Evolutionary conservation across 441 rosid species (phyloP), one percentile per base, ranked within the genome.

Genomic region (Codiaeum variegatum): DNA sequence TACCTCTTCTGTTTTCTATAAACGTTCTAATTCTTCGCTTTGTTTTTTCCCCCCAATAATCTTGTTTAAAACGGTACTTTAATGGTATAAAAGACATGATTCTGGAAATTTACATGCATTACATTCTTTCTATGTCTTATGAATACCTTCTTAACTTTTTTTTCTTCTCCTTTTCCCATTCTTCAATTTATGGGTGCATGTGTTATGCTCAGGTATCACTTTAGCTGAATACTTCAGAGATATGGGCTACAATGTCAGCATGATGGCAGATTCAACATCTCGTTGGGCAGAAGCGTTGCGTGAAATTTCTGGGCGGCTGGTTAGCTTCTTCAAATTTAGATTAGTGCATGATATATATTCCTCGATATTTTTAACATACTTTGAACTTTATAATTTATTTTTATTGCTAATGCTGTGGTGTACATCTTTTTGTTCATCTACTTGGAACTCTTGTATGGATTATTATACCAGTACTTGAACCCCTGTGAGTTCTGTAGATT

Each of bases 261-360:
- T 96, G 99, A 96, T 96, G 98, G 99, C 99, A 72, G 99, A 96
- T 87, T 96, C 98, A 63, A 96, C 99, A 36, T 96, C 99, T 76
- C 97, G 99, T 54, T 96, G 98, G 99, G 99, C 99, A 79, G 99
- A 96, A 87, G 99, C 99, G 79, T 82, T 91, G 90, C 97, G 97
- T 87, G 98, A 96, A 90, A 96, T 96, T 80, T 96, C 99, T 79
- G 99, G 98, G 75, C 98, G 99, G 3, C 84, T 96, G 98, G 98
- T 96, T 81, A 70, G 85, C 28, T 36, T 62, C 74, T 75, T 24
- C 18, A 29, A 44, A 9, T 59, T 68, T 71, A 7, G 36, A 49
- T 59, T 52, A 21, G 13, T 49, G 62, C 18, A 51, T 66, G 13
- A 24, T 18, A 15, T 34, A 24, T 69, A 29, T 44, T 63, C 10